phyloP scores from a whole-genome alignment of 169 alveolate species.

The Plasmodium gonderi region DNA sequence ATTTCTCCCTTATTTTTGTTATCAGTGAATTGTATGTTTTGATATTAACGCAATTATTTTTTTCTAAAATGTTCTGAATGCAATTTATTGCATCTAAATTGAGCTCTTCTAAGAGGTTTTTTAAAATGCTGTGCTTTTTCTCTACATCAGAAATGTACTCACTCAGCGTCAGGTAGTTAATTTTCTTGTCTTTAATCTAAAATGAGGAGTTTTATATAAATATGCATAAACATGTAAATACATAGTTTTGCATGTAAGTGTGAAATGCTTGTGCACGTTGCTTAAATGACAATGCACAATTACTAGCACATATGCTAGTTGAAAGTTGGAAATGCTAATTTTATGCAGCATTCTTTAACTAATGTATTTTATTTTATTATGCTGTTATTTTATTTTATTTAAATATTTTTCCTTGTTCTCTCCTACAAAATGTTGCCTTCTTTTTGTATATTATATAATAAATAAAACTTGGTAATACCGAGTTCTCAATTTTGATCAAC shows the following conservation, averaged over 20 bases:
- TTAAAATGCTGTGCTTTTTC: conserved; percentile 50
- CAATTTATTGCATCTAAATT: conserved; percentile 22
- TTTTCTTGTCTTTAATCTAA: conserved; percentile 37
- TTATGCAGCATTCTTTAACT: too few relatives aligned
- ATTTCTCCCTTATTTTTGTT: conserved; percentile 28
- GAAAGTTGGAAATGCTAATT: too few relatives aligned
- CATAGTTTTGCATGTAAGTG: too few relatives aligned
- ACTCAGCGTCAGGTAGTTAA: conserved; percentile 53
- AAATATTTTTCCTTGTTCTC: too few relatives aligned
- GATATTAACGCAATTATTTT: conserved; percentile 40
- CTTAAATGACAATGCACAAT: too few relatives aligned
- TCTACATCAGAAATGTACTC: conserved; percentile 63
- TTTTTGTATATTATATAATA: too few relatives aligned
- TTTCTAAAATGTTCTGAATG: conserved; percentile 29
- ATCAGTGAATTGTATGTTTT: conserved; percentile 32
- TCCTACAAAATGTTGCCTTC: too few relatives aligned
- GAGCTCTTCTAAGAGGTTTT: conserved; percentile 56
- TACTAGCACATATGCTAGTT: too few relatives aligned
- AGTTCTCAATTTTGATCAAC: too few relatives aligned
- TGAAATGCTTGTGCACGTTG: not conserved
- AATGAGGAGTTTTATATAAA: not conserved
- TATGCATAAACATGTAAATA: not conserved
- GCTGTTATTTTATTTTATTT: too few relatives aligned
- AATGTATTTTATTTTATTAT: too few relatives aligned
- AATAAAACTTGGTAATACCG: too few relatives aligned